Evolutionary conservation across 2,329 filamentous ascomycete species (phyloP).

Genomic region (Fusarium sp.): DNA sequence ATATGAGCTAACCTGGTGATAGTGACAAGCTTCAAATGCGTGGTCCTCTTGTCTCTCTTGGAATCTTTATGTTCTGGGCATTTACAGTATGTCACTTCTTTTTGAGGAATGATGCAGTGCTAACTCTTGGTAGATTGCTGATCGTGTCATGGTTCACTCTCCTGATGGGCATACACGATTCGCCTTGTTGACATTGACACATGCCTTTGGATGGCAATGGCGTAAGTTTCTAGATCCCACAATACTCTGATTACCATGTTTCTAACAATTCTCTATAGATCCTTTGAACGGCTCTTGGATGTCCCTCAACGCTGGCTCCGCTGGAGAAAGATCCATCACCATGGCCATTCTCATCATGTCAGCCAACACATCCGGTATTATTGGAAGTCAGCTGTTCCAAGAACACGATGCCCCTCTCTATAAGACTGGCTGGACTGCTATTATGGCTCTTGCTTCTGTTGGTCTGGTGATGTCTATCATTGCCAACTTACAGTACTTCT

Average conservation of each 20-base stretch:
- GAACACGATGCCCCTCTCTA: constrained; percentile 52
- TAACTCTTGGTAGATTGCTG: constrained; percentile 30
- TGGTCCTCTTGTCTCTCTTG: constrained; percentile 36
- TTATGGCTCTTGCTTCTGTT: constrained; percentile 47
- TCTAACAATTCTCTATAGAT: constrained; percentile 21
- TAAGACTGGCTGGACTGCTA: constrained; percentile 49
- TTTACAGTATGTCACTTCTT: constrained; percentile 21
- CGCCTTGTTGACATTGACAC: constrained; percentile 30
- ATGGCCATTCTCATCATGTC: constrained; percentile 55
- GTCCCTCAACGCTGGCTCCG: constrained; percentile 49
- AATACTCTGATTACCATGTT: rapidly evolving
- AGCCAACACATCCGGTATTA: constrained; percentile 52
- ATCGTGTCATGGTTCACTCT: constrained; percentile 40
- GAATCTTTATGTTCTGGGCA: constrained; percentile 38
- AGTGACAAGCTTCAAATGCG: constrained; percentile 44
- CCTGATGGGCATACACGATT: constrained; percentile 35
- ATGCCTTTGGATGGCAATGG: constrained; percentile 40
- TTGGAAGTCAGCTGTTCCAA: constrained; percentile 53
- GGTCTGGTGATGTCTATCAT: constrained; percentile 39
- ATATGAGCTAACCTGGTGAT: constrained; percentile 1
- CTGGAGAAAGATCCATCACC: constrained; percentile 52
- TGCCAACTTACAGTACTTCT: constrained; percentile 54
- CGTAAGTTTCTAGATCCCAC: constrained; percentile 23
- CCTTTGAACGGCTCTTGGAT: constrained; percentile 53
- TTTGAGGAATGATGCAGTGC: background rate